Base-by-base conservation (phyloP, 306 rosid genomes). In the Albizia julibrissin region DNA sequence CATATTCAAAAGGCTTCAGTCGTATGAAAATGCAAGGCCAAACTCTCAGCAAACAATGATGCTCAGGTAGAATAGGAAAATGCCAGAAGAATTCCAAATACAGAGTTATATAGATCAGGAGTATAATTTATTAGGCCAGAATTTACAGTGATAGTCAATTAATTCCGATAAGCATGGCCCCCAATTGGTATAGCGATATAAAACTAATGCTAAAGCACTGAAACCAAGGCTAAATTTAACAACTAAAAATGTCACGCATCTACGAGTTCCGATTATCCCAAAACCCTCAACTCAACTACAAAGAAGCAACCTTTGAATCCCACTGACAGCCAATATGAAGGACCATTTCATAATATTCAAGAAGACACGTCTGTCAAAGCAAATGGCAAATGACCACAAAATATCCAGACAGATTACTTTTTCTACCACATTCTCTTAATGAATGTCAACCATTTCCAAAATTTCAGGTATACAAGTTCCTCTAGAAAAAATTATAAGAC, bases 201-300 rank as follows among this genome's bases (percentile, higher is more conserved):
- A 68, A 54, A 14, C 65, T 8, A 59, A 56, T 46, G n/a, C 43
- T 18, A 72, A n/a, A 37, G 27, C 72, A 81, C 39, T 65, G 21
- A 56, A 88, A 78, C 77, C 42, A 56, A 59, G 47, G 37, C 49
- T 71, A 74, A 47, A 14, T 78, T 81, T 42, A 40, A 47, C 44
- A 73, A 67, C 74, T 84, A 79, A 83, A 79, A 86, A 39, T 70
- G 74, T 67, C 67, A 81, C 49, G 47, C 40, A 84, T 37, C 66
- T 75, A 78, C 8, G 2, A 76, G 69, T 64, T 82, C 50, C 46
- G 47, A 79, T 29, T 15, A 52, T 18, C 54, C 33, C 75, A 80
- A 69, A 56, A 33, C 70, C 82, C 67, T 14, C 69, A 61, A 44
- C 70, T 62, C 50, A 74, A 62, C 77, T 6, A 22, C 42, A 61